A percentile compares a stretch with the other conserved stretches of the same genome.
These are phyloP conservation scores for Candida coleopterorum DNA, from an alignment of 805 yeast species.

Conservation along the genomic window DNA sequence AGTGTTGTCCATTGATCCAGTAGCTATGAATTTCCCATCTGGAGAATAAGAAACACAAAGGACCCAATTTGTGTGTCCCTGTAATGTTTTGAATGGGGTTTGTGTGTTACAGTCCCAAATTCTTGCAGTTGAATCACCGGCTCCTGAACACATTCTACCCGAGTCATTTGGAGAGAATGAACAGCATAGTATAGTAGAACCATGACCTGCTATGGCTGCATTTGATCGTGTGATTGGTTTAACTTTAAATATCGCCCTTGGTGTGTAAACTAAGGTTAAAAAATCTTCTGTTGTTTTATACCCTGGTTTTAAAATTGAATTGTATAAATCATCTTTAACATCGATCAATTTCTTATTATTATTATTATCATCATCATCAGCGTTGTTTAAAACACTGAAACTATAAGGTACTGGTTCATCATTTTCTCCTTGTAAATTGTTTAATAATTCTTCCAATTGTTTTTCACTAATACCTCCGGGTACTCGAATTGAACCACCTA, in stretches of 20 bases:
- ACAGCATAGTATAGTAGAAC: slow-evolving; percentile 85
- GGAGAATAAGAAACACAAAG: slow-evolving; percentile 90
- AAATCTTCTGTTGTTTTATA: slow-evolving; percentile 88
- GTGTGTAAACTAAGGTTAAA: slow-evolving; percentile 85
- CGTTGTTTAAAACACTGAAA: slow-evolving; percentile 57
- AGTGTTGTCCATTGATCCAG: slow-evolving; percentile 93
- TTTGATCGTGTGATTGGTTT: slow-evolving; percentile 85
- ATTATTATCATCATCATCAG: too few species aligned
- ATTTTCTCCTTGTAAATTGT: slow-evolving; percentile 62
- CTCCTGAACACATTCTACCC: slow-evolving; percentile 85
- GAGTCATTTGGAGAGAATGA: slow-evolving; percentile 91
- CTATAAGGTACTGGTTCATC: slow-evolving; percentile 91
- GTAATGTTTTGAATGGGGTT: slow-evolving; percentile 75
- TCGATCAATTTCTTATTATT: slow-evolving; percentile 59
- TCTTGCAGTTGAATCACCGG: slow-evolving; percentile 94
- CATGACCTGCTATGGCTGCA: slow-evolving; percentile 93
- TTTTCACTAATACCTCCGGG: slow-evolving; percentile 84
- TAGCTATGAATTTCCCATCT: slow-evolving; percentile 84
- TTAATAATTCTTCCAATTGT: slow-evolving; percentile 84
- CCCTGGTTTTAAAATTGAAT: slow-evolving; percentile 81
- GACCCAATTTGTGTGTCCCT: slow-evolving; percentile 93
- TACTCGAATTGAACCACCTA: slow-evolving; percentile 83
- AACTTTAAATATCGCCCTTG: slow-evolving; percentile 92
- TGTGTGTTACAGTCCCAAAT: slow-evolving; percentile 96
- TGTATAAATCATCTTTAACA: slow-evolving; percentile 70